Evolutionary conservation across 768 basidiomycete genomes (phyloP).

Genomic region (Podaxis rugospora): DNA sequence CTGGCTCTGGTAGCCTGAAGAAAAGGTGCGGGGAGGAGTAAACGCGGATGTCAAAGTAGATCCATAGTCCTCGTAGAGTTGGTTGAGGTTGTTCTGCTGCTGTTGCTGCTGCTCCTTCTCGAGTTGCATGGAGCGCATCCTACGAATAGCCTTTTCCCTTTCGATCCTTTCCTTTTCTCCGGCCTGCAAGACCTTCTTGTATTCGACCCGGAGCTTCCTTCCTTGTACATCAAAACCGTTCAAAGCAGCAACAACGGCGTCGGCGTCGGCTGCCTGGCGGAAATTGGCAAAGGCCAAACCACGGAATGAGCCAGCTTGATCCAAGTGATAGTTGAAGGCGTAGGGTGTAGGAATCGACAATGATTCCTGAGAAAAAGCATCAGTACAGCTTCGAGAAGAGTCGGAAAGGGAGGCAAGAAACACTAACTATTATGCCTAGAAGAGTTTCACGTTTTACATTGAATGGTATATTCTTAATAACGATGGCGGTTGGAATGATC

Average conservation of each 20-base stretch:
- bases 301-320: conserved; percentile 93
- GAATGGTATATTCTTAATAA: conserved; percentile 99
- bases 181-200: conserved; percentile 99
- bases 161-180: conserved; percentile 99
- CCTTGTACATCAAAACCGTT: conserved; percentile 97
- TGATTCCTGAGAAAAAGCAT: conserved; percentile 55
- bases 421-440: conserved; percentile 90
- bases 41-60: conserved; percentile 55
- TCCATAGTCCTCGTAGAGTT: conserved; percentile 74
- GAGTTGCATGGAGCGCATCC: conserved; percentile 96
- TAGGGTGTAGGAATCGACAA: conserved; percentile 94
- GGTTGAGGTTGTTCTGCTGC: conserved; percentile 48
- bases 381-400: background rate
- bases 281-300: conserved; percentile 99
- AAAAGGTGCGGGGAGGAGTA: conserved; percentile 72
- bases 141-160: conserved; percentile 94
- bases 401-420: conserved; percentile 17
- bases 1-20: conserved; percentile 58
- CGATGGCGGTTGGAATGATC: conserved; percentile 97
- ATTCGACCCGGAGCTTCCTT: conserved; percentile 96
- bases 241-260: conserved; percentile 91
- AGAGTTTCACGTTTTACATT: conserved; percentile 96
- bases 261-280: conserved; percentile 85
- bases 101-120: conserved; percentile 64
- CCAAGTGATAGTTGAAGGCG: conserved; percentile 99